Evolutionary conservation across 148 eudicot species (phyloP).

Genomic region (Dysphania ambrosioides): DNA sequence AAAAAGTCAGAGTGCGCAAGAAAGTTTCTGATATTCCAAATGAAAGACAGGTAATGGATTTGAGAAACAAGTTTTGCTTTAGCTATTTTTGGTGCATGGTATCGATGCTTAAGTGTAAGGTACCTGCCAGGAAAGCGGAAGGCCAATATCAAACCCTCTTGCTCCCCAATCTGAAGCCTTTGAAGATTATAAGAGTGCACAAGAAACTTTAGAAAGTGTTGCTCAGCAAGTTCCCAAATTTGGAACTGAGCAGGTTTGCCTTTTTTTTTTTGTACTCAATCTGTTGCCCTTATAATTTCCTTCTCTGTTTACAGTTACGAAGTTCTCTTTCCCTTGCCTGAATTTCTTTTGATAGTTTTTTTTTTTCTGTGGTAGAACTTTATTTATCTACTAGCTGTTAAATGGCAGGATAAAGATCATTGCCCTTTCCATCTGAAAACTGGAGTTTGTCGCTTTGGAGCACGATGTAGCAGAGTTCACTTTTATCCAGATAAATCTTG

Average conservation of each 20-base stretch:
- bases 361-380: not conserved
- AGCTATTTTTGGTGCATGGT: not conserved
- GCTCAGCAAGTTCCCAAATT: constrained; percentile 93
- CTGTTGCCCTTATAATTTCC: not conserved
- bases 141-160: constrained; percentile 97
- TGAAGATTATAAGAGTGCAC: constrained; percentile 55
- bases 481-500: constrained; percentile 89
- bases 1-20: constrained; percentile 74
- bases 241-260: constrained; percentile 90
- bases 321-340: not conserved
- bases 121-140: constrained; percentile 52
- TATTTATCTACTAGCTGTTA: constrained; percentile 2
- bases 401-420: constrained; percentile 91
- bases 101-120: constrained; percentile 11
- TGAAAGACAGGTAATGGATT: constrained; percentile 43
- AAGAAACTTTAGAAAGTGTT: constrained; percentile 70
- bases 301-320: not conserved
- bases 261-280: not conserved
- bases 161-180: constrained; percentile 91
- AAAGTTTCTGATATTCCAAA: constrained; percentile 37
- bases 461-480: constrained; percentile 85
- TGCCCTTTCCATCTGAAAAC: constrained; percentile 98
- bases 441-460: constrained; percentile 93
- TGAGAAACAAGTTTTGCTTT: not conserved
- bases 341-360: not conserved